These are phyloP conservation scores for Cryphonectria radicalis DNA, from an alignment of 2,329 filamentous ascomycete genomes.

Conservation along the genomic window DNA sequence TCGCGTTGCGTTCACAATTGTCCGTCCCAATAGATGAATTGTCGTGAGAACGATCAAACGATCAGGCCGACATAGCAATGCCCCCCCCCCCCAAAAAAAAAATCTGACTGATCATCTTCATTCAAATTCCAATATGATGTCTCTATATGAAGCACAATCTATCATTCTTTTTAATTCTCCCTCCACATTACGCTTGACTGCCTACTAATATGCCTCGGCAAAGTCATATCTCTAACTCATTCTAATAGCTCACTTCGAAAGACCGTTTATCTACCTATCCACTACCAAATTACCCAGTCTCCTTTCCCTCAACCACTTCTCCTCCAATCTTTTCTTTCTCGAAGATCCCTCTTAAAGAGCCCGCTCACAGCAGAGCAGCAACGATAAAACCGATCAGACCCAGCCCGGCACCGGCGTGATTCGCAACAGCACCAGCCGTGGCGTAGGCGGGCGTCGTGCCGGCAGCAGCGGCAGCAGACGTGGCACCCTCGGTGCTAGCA, in stretches of 20 bases:
- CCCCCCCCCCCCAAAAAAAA: too few species aligned
- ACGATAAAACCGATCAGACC: slow-evolving; percentile 45
- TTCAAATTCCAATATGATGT: background rate
- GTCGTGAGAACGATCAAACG: background rate
- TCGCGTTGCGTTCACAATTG: background rate
- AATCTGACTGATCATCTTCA: background rate
- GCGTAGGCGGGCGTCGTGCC: slow-evolving; percentile 8
- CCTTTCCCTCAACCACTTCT: too few species aligned
- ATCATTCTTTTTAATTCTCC: background rate
- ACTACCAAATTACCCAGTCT: background rate
- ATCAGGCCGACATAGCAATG: background rate
- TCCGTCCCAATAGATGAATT: background rate
- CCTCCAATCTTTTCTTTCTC: too few species aligned
- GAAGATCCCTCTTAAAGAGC: slow-evolving; percentile 22
- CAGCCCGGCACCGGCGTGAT: slow-evolving; percentile 40
- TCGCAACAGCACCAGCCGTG: slow-evolving; percentile 35
- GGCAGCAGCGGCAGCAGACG: slow-evolving; percentile 7
- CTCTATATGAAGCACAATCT: background rate
- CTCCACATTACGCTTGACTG: slow-evolving; percentile 6
- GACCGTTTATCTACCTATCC: background rate
- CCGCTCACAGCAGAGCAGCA: slow-evolving; percentile 47
- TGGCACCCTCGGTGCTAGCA: background rate
- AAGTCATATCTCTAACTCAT: background rate
- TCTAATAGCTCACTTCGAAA: background rate
- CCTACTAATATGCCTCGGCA: background rate